phyloP scores from a whole-genome alignment of 345 rosid species.

The Citrus reticulata region DNA sequence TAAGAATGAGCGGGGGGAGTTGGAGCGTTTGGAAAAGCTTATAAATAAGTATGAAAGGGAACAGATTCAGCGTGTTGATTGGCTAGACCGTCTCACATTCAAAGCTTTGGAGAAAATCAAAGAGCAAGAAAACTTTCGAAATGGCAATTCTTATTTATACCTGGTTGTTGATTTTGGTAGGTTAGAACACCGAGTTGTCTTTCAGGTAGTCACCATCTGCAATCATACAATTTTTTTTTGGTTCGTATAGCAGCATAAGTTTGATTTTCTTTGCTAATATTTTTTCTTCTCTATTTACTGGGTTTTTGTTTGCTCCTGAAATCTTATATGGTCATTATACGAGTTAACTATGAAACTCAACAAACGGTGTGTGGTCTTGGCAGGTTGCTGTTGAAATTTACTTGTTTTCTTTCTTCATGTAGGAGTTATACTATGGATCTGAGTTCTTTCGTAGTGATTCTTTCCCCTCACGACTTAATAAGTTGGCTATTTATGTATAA shows the following conservation, averaged over 20 bases:
- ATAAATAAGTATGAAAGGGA: conserved; percentile 88
- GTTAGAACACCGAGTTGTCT: conserved; percentile 93
- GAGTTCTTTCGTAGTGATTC: neutral
- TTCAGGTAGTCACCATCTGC: conserved; percentile 55
- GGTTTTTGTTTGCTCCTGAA: neutral
- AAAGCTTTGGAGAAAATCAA: conserved; percentile 78
- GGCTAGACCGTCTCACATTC: conserved; percentile 91
- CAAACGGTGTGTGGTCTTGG: neutral
- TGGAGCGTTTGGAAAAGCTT: conserved; percentile 91
- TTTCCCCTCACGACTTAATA: neutral
- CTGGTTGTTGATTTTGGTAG: conserved; percentile 85
- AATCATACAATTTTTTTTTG: conserved; percentile 3
- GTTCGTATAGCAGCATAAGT: neutral
- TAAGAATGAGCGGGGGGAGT: conserved; percentile 82
- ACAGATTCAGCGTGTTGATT: conserved; percentile 80
- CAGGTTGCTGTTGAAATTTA: neutral
- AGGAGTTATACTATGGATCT: neutral
- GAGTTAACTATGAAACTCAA: neutral
- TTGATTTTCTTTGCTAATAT: neutral
- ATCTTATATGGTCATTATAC: neutral
- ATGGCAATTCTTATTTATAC: conserved; percentile 70
- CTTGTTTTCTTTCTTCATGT: neutral
- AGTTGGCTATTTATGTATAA: neutral
- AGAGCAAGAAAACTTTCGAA: conserved; percentile 67
- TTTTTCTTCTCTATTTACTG: neutral